phyloP scores from a whole-genome alignment of 208 protist species.

The Wallacemonas collosoma region DNA sequence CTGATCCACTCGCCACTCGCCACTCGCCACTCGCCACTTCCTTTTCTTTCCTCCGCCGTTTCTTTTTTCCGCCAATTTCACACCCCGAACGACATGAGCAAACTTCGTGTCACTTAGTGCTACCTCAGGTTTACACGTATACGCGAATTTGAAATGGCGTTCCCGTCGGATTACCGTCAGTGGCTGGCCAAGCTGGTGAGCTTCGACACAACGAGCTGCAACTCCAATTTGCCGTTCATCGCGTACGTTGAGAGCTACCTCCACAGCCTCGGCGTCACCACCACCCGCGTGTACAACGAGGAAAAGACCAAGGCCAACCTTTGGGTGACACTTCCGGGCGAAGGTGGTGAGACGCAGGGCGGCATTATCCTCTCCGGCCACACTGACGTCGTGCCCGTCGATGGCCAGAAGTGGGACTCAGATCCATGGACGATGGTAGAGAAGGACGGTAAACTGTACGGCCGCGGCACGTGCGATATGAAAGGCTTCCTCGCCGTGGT shows the following conservation, averaged over 20 bases:
- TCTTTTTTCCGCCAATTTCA: not conserved
- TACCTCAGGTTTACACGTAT: no score
- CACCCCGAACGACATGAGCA: not conserved
- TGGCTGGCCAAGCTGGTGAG: slow-evolving; percentile 57
- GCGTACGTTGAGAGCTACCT: slow-evolving; percentile 41
- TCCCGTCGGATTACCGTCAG: slow-evolving; percentile 20
- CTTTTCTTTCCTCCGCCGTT: not conserved
- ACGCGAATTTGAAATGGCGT: not conserved
- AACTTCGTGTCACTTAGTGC: no score
- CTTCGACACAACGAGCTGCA: slow-evolving; percentile 64
- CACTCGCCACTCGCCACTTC: not conserved
- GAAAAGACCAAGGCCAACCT: slow-evolving; percentile 49
- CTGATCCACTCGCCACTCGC: not conserved
- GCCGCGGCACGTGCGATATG: slow-evolving; percentile 59
- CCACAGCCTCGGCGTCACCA: slow-evolving; percentile 30
- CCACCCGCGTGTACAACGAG: slow-evolving; percentile 39
- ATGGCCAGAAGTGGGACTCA: slow-evolving; percentile 65
- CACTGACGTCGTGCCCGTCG: slow-evolving; percentile 74
- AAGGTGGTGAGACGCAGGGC: slow-evolving; percentile 39
- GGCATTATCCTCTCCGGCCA: slow-evolving; percentile 60
- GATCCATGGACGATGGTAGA: slow-evolving; percentile 59
- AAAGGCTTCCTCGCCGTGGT: slow-evolving; percentile 61
- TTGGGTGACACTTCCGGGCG: slow-evolving; percentile 51
- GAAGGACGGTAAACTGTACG: slow-evolving; percentile 56
- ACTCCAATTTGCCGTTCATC: slow-evolving; percentile 58